Percentiles rank a stretch among this genome's conserved stretches.
Conservation (phyloP, 192 early-diverging fungal species). For the Entomortierella beljakovae region DNA sequence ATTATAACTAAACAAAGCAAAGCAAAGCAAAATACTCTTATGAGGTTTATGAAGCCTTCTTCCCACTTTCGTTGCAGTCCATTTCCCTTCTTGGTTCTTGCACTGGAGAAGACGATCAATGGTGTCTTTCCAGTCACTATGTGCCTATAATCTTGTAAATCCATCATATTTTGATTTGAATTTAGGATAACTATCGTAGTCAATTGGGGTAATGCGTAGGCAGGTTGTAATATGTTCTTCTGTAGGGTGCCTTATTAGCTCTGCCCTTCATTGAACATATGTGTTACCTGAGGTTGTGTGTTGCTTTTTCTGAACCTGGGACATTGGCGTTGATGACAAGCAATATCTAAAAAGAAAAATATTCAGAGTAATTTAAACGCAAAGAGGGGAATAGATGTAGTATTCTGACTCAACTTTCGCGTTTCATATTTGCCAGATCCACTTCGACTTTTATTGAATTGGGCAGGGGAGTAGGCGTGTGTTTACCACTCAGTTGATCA, state of each 20-base stretch:
- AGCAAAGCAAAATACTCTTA: too few species aligned
- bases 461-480: too few species aligned
- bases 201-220: constrained; percentile 6
- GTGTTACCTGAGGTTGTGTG: background rate
- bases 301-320: background rate
- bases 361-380: too few species aligned
- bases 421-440: too few species aligned
- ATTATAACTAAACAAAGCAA: too few species aligned
- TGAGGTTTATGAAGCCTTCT: too few species aligned
- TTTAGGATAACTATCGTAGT: constrained; percentile 19
- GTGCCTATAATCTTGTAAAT: constrained; percentile 22
- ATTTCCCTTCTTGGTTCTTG: constrained; percentile 13
- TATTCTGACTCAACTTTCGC: too few species aligned
- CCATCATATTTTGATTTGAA: constrained; percentile 23
- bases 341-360: too few species aligned
- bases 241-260: constrained; percentile 16
- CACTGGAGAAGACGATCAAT: constrained; percentile 38
- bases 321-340: background rate
- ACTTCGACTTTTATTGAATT: too few species aligned
- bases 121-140: constrained; percentile 27
- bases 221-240: constrained; percentile 7
- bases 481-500: too few species aligned
- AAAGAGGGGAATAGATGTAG: too few species aligned
- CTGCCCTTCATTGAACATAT: constrained; percentile 16
- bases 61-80: constrained; percentile 25